phyloP scores from a whole-genome alignment of 371 early-diverging fungal species.

The Zychaea mexicana region DNA sequence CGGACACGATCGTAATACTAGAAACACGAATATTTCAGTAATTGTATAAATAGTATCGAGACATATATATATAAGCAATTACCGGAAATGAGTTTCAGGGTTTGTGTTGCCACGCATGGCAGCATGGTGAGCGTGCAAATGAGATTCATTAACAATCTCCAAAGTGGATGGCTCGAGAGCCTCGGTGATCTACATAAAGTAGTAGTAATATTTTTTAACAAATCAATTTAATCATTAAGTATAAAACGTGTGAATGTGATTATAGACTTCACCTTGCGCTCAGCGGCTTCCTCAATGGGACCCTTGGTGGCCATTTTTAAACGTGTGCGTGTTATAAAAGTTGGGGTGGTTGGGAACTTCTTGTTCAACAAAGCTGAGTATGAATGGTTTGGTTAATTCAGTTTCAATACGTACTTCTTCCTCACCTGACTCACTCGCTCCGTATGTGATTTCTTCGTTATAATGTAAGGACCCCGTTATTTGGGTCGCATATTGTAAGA shows the following conservation, averaged over 20 bases:
- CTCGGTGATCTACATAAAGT: constrained; percentile 44
- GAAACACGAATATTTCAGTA: background rate
- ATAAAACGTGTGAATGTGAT: background rate
- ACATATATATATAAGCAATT: constrained; percentile 2
- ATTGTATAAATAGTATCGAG: background rate
- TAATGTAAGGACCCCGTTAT: too few species aligned
- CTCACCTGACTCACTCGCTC: too few species aligned
- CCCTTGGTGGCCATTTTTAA: constrained; percentile 39
- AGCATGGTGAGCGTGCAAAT: constrained; percentile 73
- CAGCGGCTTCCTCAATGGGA: constrained; percentile 44
- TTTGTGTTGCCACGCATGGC: constrained; percentile 73
- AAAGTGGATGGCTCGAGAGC: constrained; percentile 56
- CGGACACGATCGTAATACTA: constrained; percentile 68
- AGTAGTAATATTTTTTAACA: background rate
- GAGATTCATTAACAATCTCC: constrained; percentile 72
- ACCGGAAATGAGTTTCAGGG: constrained; percentile 79
- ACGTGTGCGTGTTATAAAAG: too few species aligned
- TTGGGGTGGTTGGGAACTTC: too few species aligned
- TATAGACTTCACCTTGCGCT: constrained; percentile 30
- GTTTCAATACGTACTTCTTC: too few species aligned
- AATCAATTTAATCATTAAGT: background rate
- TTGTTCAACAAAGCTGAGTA: too few species aligned
- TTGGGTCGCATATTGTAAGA: too few species aligned
- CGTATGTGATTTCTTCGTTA: too few species aligned
- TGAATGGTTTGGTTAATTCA: too few species aligned